Conservation (phyloP, 768 basidiomycete genomes). For the Pulveroboletus ravenelii region DNA sequence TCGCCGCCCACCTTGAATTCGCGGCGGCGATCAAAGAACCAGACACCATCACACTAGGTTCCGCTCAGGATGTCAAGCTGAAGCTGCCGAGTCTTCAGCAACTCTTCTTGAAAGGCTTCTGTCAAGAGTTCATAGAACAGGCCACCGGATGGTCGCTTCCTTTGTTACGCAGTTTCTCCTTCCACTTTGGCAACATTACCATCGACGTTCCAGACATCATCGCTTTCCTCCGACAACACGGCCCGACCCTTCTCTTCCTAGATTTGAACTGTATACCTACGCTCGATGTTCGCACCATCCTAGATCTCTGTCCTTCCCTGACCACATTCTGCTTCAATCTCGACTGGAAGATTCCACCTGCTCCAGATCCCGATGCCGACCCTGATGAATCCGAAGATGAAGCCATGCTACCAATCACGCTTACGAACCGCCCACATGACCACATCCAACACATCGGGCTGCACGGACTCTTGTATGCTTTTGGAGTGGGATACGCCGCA, state of each 20-base stretch:
- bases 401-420: slow-evolving; percentile 31
- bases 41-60: slow-evolving; percentile 53
- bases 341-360: slow-evolving; percentile 57
- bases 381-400: slow-evolving; percentile 23
- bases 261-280: slow-evolving; percentile 57
- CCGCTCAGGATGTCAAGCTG: slow-evolving; percentile 53
- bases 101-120: slow-evolving; percentile 56
- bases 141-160: slow-evolving; percentile 64
- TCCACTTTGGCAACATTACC: slow-evolving; percentile 40
- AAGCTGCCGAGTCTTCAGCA: slow-evolving; percentile 54
- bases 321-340: slow-evolving; percentile 66
- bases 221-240: slow-evolving; percentile 58
- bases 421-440: slow-evolving; percentile 50
- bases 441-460: slow-evolving; percentile 60
- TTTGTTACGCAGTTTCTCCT: slow-evolving; percentile 49
- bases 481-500: slow-evolving; percentile 56
- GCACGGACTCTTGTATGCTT: slow-evolving; percentile 65
- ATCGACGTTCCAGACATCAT: slow-evolving; percentile 54
- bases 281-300: slow-evolving; percentile 53
- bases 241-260: slow-evolving; percentile 53
- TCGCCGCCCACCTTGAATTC: slow-evolving; percentile 55
- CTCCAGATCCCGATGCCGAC: slow-evolving; percentile 9
- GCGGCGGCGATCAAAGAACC: slow-evolving; percentile 25
- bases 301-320: slow-evolving; percentile 61
- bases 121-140: slow-evolving; percentile 66